Conservation (phyloP, 2,329 filamentous ascomycete species). For the Thelonectria blattea region DNA sequence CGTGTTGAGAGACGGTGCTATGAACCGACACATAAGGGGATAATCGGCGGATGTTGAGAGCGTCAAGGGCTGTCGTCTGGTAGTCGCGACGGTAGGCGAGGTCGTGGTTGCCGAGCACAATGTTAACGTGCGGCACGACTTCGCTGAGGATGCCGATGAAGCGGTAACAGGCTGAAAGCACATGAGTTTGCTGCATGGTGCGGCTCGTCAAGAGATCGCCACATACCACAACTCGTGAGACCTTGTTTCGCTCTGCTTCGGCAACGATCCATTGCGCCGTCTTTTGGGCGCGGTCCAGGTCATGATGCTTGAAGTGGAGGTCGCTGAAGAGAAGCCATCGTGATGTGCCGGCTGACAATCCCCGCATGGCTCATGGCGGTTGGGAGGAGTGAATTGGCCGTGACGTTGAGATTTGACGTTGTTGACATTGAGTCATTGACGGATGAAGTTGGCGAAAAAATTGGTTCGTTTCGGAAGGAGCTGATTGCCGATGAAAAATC, state of each 20-base stretch:
- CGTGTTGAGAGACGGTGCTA: slow-evolving; percentile 16
- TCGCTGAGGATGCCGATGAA: slow-evolving; percentile 29
- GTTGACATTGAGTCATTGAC: too few species aligned
- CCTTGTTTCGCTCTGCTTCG: slow-evolving; percentile 22
- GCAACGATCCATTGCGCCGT: slow-evolving; percentile 31
- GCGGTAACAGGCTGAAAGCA: slow-evolving; percentile 28
- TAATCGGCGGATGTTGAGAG: slow-evolving; percentile 25
- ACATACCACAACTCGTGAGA: slow-evolving; percentile 27
- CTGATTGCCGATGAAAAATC: too few species aligned
- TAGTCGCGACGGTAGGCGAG: slow-evolving; percentile 36
- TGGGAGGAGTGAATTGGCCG: not conserved
- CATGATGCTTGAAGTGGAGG: slow-evolving; percentile 28
- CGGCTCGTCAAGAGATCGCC: slow-evolving; percentile 34
- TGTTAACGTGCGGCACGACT: slow-evolving; percentile 24
- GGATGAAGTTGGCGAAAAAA: too few species aligned
- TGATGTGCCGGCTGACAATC: not conserved
- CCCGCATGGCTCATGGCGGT: slow-evolving; percentile 18
- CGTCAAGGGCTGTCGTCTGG: slow-evolving; percentile 30
- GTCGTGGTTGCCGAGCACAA: slow-evolving; percentile 36
- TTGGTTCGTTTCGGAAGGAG: too few species aligned
- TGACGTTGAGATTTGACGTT: not conserved
- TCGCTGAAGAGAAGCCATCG: slow-evolving; percentile 33
- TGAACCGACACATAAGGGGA: slow-evolving; percentile 26
- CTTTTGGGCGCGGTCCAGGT: slow-evolving; percentile 25
- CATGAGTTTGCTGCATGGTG: slow-evolving; percentile 24